phyloP scores from a whole-genome alignment of 768 basidiomycete genomes.

The Auriculariales sp. region DNA sequence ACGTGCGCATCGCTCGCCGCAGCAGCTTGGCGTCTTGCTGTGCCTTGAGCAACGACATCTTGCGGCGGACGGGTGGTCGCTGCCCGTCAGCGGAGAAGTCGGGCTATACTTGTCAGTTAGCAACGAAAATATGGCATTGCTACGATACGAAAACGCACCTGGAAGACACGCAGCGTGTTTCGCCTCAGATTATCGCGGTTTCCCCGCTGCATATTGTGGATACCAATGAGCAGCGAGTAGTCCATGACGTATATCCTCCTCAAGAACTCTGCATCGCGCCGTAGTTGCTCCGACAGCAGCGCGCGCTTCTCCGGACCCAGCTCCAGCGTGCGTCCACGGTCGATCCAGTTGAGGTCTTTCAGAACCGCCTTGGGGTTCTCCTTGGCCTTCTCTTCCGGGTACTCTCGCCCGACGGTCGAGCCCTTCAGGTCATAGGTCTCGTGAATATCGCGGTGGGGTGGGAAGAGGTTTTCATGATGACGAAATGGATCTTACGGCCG shows the following conservation, averaged over 20 bases:
- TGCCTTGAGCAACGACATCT: conserved; percentile 43
- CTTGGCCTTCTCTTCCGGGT: conserved; percentile 64
- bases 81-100: conserved; percentile 23
- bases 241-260: conserved; percentile 85
- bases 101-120: conserved; percentile 20
- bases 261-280: conserved; percentile 76
- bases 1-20: conserved; percentile 71
- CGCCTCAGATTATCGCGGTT: conserved; percentile 85
- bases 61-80: conserved; percentile 39
- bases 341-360: conserved; percentile 96
- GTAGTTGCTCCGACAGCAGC: conserved; percentile 77
- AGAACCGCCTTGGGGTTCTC: conserved; percentile 79
- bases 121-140: not conserved
- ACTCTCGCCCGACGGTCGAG: conserved; percentile 77
- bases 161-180: conserved; percentile 85
- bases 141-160: conserved; percentile 40
- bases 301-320: conserved; percentile 95
- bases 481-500: conserved; percentile 94
- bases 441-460: conserved; percentile 92
- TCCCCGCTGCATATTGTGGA: conserved; percentile 81
- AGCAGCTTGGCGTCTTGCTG: conserved; percentile 65
- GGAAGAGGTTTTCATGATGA: conserved; percentile 99
- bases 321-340: conserved; percentile 58
- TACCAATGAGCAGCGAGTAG: conserved; percentile 86
- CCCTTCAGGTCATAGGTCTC: conserved; percentile 98